A percentile compares a stretch with the other conserved stretches of the same genome.
phyloP scores from a whole-genome alignment of 345 rosid species.

The Hevea brasiliensis region DNA sequence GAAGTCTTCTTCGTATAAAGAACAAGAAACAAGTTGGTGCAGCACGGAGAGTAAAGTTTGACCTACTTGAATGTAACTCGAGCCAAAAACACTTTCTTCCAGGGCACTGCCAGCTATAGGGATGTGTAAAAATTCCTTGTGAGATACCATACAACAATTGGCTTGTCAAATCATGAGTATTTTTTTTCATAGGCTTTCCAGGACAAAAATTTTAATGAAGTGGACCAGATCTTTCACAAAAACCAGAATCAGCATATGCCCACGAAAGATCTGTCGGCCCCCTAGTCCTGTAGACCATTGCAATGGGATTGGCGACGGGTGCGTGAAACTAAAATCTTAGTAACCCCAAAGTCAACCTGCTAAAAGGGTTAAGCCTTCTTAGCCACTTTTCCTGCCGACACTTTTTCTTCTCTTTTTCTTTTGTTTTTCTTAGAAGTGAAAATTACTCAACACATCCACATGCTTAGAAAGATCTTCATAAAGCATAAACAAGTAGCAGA shows the following conservation, averaged over 20 bases:
- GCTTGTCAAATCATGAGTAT: conserved; percentile 22
- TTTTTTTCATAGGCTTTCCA: background rate
- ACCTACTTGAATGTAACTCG: background rate
- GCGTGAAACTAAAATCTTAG: background rate
- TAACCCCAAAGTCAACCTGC: conserved; percentile 7
- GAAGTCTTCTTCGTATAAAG: too few species aligned
- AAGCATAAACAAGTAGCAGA: background rate
- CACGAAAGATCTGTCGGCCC: conserved; percentile 24
- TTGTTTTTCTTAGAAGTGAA: background rate
- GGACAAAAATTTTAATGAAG: conserved; percentile 12
- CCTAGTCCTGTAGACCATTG: background rate
- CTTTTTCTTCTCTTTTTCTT: conserved; percentile 5
- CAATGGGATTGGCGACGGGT: background rate
- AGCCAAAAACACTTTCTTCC: background rate
- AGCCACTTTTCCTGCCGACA: conserved; percentile 26
- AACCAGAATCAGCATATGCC: conserved; percentile 20
- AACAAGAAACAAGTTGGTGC: too few species aligned
- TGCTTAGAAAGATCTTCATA: background rate
- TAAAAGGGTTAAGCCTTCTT: background rate
- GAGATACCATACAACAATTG: background rate
- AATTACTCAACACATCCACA: background rate
- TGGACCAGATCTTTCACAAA: conserved; percentile 23
- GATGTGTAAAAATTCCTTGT: background rate
- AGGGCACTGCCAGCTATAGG: background rate
- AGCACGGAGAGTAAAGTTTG: background rate